phyloP scores from a whole-genome alignment of 176 grass and related monocot species.

The Avena sativa region DNA sequence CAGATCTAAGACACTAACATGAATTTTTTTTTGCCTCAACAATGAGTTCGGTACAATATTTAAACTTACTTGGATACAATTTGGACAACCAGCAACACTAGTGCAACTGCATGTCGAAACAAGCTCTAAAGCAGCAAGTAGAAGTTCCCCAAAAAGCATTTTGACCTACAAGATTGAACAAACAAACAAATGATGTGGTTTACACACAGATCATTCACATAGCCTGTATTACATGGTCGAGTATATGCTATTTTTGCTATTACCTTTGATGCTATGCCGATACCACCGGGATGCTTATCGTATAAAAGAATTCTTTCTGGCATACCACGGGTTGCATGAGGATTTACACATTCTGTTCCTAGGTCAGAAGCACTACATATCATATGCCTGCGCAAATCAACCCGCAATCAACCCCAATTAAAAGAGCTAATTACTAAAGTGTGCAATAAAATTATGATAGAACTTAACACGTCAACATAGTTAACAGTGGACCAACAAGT shows the following conservation, averaged over 20 bases:
- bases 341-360: slow-evolving; percentile 85
- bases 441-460: background rate
- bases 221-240: background rate
- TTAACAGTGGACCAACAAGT: slow-evolving; percentile 2
- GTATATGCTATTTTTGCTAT: slow-evolving; percentile 9
- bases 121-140: slow-evolving; percentile 71
- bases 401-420: background rate
- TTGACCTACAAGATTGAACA: slow-evolving; percentile 54
- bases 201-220: background rate
- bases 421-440: slow-evolving; percentile 11
- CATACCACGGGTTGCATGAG: slow-evolving; percentile 71
- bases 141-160: slow-evolving; percentile 71
- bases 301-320: slow-evolving; percentile 83
- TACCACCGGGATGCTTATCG: slow-evolving; percentile 83
- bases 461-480: background rate
- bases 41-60: background rate
- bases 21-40: background rate
- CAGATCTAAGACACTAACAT: background rate
- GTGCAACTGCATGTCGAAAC: slow-evolving; percentile 69
- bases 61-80: slow-evolving; percentile 68
- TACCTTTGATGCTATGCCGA: slow-evolving; percentile 75
- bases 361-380: slow-evolving; percentile 81
- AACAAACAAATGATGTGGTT: background rate
- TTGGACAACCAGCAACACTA: slow-evolving; percentile 68
- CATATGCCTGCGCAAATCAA: slow-evolving; percentile 60